These are phyloP conservation scores for Clonostachys sp. DNA, from an alignment of 2,329 filamentous ascomycete genomes.

Conservation along the genomic window DNA sequence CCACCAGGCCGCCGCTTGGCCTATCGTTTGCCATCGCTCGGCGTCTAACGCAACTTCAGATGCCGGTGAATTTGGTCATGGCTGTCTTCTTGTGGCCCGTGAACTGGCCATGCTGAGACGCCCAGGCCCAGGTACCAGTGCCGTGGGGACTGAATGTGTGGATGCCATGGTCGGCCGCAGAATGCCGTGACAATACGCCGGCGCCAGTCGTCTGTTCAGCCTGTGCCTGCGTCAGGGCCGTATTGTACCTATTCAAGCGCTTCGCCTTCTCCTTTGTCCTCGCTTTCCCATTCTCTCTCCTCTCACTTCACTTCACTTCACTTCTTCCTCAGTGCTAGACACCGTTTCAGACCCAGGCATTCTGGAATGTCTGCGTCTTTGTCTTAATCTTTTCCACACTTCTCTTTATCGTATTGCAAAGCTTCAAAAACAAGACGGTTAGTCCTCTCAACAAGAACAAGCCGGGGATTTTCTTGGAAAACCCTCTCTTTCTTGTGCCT, in stretches of 20 bases:
- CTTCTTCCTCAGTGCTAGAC: too few species aligned
- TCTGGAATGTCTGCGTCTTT: too few species aligned
- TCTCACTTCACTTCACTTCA: background rate
- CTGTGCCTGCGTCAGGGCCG: too few species aligned
- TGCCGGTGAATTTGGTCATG: too few species aligned
- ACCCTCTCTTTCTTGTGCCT: background rate
- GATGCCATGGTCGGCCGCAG: background rate
- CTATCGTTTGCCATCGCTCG: constrained; percentile 3
- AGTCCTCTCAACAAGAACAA: background rate
- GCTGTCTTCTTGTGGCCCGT: background rate
- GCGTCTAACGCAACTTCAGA: constrained; percentile 3
- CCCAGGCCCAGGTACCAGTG: too few species aligned
- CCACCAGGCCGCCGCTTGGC: constrained; percentile 1
- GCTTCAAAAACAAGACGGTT: background rate
- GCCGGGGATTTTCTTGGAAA: background rate
- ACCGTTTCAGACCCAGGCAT: too few species aligned
- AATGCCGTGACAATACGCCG: background rate
- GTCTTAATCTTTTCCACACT: background rate
- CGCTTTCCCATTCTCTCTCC: background rate
- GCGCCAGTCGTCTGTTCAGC: too few species aligned
- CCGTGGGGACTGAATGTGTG: background rate
- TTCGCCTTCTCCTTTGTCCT: background rate
- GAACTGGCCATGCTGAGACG: background rate
- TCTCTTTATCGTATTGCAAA: constrained; percentile 1
- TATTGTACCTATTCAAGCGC: background rate